Evolutionary conservation across 2,329 filamentous ascomycete genomes (phyloP), one percentile per base, ranked within the genome.

Genomic region (Fusarium floridanum): DNA sequence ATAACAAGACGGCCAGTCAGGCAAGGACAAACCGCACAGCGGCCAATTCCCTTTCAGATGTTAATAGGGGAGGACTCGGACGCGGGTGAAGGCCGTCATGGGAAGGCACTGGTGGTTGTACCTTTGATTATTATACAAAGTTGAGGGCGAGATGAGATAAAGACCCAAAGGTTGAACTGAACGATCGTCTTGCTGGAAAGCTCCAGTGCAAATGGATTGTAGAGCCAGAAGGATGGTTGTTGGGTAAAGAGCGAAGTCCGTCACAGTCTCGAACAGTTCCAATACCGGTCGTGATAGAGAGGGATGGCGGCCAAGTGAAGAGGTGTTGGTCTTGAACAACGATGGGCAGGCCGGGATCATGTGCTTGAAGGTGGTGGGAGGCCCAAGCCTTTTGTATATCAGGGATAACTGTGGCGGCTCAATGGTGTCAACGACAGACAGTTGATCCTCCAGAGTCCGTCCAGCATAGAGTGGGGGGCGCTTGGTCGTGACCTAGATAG

Each of bases 401-500:
- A 75, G 73, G 69, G 74, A 73, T 79, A 73, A 73, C 73, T 75
- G 70, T 78, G 74, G 76, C 70, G 63, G 67, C 76, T 78, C 73
- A 73, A 76, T 67, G 71, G 65, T 63, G 73, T 74, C 60, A 67
- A 76, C 45, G 22, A 50, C 45, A 48, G 45, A 48, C 67, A 65
- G 70, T 73, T 77, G 67, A 73, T 71, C 75, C 61, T 63, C 61
- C 68, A 62, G 73, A 68, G 67, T 68, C 64, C 69, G 43, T 41
- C 43, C 24, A 27, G 24, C 63, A 67, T 67, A 63, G 64, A 75
- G 73, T 75, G 69, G 69, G 72, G 64, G 71, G 66, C 65, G 68
- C 77, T 73, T 71, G 64, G 68, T 67, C 72, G 78, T 81, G 71
- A 76, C 83, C 83, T 79, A 79, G 83, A 82, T 78, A 78, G 82